Conservation (phyloP, 345 rosid genomes). For the Syzygium aromaticum region DNA sequence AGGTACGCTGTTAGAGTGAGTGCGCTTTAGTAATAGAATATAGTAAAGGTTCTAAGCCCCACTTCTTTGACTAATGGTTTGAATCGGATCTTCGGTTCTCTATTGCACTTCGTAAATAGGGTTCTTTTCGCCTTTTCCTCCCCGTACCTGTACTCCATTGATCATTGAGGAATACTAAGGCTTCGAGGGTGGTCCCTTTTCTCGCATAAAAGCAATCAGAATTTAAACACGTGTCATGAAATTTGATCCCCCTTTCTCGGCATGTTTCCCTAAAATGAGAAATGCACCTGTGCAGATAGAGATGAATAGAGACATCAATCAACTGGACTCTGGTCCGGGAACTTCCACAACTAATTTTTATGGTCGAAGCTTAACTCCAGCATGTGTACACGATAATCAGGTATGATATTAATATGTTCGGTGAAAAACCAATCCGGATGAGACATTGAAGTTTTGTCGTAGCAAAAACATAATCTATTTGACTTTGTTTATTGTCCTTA, state of each 20-base stretch:
- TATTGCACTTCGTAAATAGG: slow-evolving; percentile 13
- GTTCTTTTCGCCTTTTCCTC: slow-evolving; percentile 11
- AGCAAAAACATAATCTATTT: neutral
- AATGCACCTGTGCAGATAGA: neutral
- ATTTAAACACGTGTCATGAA: too few relatives aligned
- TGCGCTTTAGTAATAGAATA: too few relatives aligned
- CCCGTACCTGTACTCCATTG: too few relatives aligned
- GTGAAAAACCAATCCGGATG: neutral
- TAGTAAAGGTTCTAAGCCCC: too few relatives aligned
- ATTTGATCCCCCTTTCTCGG: neutral
- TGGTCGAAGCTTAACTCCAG: neutral
- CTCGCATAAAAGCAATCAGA: too few relatives aligned
- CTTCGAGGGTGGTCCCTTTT: too few relatives aligned
- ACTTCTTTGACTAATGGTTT: neutral
- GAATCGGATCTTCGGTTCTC: slow-evolving; percentile 13
- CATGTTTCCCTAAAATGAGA: neutral
- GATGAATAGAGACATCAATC: neutral
- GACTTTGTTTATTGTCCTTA: neutral
- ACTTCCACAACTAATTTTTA: neutral
- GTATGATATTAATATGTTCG: neutral
- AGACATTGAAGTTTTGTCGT: neutral
- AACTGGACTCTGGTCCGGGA: neutral
- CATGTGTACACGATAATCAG: neutral
- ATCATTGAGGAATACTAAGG: too few relatives aligned
- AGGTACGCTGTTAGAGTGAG: too few relatives aligned